A percentile compares a stretch with the other conserved stretches of the same genome.
These are phyloP conservation scores for Lentinula sp. DNA, from an alignment of 768 basidiomycete genomes.

Conservation along the genomic window DNA sequence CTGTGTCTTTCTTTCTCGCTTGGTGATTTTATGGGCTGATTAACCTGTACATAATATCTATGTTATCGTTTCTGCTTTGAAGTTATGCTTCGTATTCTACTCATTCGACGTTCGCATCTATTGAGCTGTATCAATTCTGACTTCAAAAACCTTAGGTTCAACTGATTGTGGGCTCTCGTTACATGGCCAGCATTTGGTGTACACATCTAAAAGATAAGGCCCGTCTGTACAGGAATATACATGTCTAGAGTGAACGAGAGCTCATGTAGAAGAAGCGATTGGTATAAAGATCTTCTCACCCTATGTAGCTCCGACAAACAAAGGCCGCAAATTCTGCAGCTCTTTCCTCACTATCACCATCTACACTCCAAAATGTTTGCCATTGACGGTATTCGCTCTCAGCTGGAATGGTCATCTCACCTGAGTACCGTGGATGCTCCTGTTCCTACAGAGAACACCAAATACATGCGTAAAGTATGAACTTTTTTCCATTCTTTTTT, in stretches of 20 bases:
- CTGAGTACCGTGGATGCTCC: conserved; percentile 70
- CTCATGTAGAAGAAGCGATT: neutral
- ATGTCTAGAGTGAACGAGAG: neutral
- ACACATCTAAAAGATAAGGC: too few relatives aligned
- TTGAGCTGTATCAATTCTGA: neutral
- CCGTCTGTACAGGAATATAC: too few relatives aligned
- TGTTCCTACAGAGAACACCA: conserved; percentile 70
- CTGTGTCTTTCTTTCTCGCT: conserved; percentile 18
- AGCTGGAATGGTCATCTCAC: conserved; percentile 89
- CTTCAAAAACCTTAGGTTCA: too few relatives aligned
- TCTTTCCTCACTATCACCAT: conserved; percentile 13
- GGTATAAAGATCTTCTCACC: neutral
- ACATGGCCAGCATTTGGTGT: neutral
- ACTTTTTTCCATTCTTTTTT: conserved; percentile 2
- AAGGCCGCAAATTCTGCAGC: neutral
- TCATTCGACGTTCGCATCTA: neutral
- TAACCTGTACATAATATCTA: conserved; percentile 16
- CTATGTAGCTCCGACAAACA: neutral
- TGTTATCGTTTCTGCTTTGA: conserved; percentile 21
- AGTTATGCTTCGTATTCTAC: conserved; percentile 28
- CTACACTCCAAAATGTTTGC: conserved; percentile 42
- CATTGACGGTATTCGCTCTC: conserved; percentile 61
- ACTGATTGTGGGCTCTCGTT: too few relatives aligned
- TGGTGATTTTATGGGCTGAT: neutral
- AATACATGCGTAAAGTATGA: conserved; percentile 85